Percentiles rank a stretch among this genome's conserved stretches.
These are phyloP conservation scores for Coprinopsis marcescibilis DNA, from an alignment of 768 basidiomycete genomes.

Conservation along the genomic window DNA sequence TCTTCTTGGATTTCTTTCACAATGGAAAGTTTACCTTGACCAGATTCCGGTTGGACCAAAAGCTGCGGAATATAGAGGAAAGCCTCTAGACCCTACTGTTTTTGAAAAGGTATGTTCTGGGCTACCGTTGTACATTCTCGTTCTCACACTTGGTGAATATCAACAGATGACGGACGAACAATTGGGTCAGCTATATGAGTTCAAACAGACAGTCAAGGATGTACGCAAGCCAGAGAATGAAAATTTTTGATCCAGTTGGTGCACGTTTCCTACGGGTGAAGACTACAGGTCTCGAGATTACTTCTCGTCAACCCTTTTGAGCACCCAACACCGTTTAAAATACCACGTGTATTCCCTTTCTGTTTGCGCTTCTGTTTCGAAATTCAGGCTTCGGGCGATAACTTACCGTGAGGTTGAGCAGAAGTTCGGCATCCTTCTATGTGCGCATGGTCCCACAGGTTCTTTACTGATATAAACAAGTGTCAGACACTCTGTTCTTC, in stretches of 20 bases:
- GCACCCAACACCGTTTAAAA: too few relatives aligned
- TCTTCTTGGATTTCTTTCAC: constrained; percentile 90
- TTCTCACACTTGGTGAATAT: neutral
- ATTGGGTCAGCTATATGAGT: constrained; percentile 87
- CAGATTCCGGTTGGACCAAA: constrained; percentile 46
- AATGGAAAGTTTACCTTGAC: constrained; percentile 94
- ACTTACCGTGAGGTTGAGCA: too few relatives aligned
- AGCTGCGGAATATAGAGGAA: constrained; percentile 48
- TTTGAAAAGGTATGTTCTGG: constrained; percentile 64
- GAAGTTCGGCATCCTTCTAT: too few relatives aligned
- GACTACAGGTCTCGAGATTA: neutral
- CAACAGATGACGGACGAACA: constrained; percentile 84
- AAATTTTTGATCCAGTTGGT: neutral
- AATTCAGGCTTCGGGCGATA: too few relatives aligned
- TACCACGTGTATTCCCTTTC: too few relatives aligned
- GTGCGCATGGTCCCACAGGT: too few relatives aligned
- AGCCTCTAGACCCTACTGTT: constrained; percentile 60
- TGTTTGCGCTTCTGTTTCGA: too few relatives aligned
- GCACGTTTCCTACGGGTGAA: neutral
- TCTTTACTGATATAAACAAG: too few relatives aligned
- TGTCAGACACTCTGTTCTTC: too few relatives aligned
- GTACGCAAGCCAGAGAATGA: constrained; percentile 62
- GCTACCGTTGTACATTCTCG: constrained; percentile 1
- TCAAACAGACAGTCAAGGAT: constrained; percentile 88
- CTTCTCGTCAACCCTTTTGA: neutral